Evolutionary conservation across 352 stramenopile species (phyloP), one percentile per base, ranked within the genome.

Genomic region (Thraustochytrium striatum): DNA sequence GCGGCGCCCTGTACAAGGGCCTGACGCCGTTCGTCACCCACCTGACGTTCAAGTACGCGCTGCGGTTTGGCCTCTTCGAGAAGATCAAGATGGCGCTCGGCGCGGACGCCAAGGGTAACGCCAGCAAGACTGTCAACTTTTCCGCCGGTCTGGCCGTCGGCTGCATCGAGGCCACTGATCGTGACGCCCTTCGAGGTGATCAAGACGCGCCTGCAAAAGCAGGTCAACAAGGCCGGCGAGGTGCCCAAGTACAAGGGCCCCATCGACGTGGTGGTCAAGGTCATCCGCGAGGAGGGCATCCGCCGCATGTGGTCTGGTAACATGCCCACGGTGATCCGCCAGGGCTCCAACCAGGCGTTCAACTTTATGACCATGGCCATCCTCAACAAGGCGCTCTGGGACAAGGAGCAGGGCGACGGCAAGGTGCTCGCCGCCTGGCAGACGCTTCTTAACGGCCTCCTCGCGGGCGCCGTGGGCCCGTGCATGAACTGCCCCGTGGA

Each of bases 171-270:
- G 97, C 95, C 39, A 85, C 72, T 98, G n/a, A 96, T 98, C 50
- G 94, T 98, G 7, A 98, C 94, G 33, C 95, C 95, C 0, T 97
- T 97, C 53, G 95, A 98, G 85, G 94, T 98, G n/a, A 97, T 97
- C 84, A 98, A 98, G 87, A 98, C 89, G 88, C 89, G 95, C 68
- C 96, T 98, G 91, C 94, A 98, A 85, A 90, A 95, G 69, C 92
- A 98, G 84, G 87, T 95, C 52, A 88, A 90, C 41, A 84, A 93
- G 25, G 72, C 83, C 33, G 93, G 93, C 70, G 91, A 93, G 79
- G 87, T 82, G 19, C 95, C 96, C 72, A 92, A 95, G 8, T 90
- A 90, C 83, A 89, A 82, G n/a, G 89, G 89, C 2, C 89, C 90
- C 1, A 81, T 98, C 19, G 94, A 98, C 85, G 98, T 94, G 44